Evolutionary conservation across 768 basidiomycete species (phyloP), one percentile per base, ranked within the genome.

Genomic region (Lepiota venenata): DNA sequence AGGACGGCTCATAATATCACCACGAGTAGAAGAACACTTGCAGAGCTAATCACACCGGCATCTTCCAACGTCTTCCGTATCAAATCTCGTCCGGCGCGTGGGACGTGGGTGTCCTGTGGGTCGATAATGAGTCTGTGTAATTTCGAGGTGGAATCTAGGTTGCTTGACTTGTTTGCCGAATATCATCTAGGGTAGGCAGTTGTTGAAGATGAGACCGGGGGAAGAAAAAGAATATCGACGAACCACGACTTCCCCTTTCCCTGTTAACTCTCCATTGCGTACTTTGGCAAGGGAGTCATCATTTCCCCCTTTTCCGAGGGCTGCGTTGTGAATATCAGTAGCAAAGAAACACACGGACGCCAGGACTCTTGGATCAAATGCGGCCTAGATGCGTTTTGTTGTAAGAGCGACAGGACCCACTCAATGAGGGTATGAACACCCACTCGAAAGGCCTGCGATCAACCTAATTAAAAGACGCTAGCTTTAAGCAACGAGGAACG

Each of bases 311-410:
- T 85, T 87, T 4, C 95, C 94, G 18, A 98, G 83, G 0, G 91
- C 84, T 1, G 91, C 91, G 45, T 77, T 77, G 69, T 98, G 96
- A 43, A 98, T 84, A 66, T 96, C 94, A 14, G 96, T 98, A 1
- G 90, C 93, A 64, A 98, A 98, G 74, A 91, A 98, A 71, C 94
- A 97, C 39, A 96, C 90, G 0, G 91, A 79, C 0, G 95, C 76
- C 2, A 91, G 75, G 20, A 97, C 81, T 32, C 95, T 83, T 4
- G 79, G 73, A 66, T 98, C 89, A 64, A 98, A 94, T 0, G 93
- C 91, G 46, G 91, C 91, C 91, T 95, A 51, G 12, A 11, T 32
- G 32, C 32, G 8, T 32, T 32, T 32, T 11, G 32, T 32, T 18
- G 20, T 25, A 12, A 45, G 41, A 43, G 35, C 38, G 12, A 45